Conservation (phyloP, 2,329 filamentous ascomycete species). For the Scleromitrula shiraiana region DNA sequence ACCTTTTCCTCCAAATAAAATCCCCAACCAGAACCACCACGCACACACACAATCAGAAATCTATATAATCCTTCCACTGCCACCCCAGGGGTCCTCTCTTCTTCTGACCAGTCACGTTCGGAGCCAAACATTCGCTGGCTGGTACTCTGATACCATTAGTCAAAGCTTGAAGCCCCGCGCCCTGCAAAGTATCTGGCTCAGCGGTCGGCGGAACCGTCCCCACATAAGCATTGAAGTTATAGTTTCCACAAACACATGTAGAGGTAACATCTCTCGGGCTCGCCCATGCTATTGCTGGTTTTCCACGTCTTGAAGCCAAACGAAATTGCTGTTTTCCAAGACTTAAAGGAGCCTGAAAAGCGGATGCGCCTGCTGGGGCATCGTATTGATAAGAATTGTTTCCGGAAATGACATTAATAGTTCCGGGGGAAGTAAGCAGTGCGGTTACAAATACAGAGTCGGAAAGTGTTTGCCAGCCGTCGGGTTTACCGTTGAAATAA, state of each 20-base stretch:
- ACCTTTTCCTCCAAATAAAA: too few species aligned
- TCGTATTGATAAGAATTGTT: not conserved
- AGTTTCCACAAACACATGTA: not conserved
- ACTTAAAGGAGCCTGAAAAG: not conserved
- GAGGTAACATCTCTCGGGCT: not conserved
- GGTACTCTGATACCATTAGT: not conserved
- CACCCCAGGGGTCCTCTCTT: not conserved
- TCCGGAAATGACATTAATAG: not conserved
- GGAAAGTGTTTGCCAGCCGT: constrained; percentile 2
- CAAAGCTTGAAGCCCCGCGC: not conserved
- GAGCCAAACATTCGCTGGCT: not conserved
- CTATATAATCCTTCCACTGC: not conserved
- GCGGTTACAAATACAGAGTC: constrained; percentile 3
- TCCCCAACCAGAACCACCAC: not conserved
- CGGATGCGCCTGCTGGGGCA: not conserved
- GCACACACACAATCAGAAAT: not conserved
- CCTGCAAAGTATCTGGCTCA: not conserved
- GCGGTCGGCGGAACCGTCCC: not conserved
- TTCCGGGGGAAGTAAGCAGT: not conserved
- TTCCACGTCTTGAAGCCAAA: not conserved
- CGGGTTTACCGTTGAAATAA: constrained; percentile 2
- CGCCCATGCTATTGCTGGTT: not conserved
- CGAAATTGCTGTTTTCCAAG: not conserved
- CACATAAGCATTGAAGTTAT: constrained; percentile 10
- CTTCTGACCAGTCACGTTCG: not conserved